Percentiles rank a stretch among this genome's conserved stretches.
phyloP scores from a whole-genome alignment of 2,329 filamentous ascomycete genomes.

The Penicillium janthinellum region DNA sequence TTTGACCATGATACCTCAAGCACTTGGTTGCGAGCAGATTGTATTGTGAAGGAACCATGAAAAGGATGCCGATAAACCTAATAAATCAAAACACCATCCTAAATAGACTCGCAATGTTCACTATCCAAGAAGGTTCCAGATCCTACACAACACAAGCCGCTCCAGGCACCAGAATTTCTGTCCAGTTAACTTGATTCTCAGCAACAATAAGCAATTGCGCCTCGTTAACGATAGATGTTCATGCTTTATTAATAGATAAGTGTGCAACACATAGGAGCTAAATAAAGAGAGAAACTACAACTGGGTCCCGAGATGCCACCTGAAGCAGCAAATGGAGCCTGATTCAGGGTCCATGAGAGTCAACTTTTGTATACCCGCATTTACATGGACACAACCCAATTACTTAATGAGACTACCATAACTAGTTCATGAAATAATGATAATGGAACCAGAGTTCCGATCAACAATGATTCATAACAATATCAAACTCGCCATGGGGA shows the following conservation, averaged over 20 bases:
- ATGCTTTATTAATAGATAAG: neutral
- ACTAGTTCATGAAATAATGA: no score
- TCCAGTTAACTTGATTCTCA: neutral
- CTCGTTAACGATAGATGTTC: neutral
- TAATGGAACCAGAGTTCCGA: neutral
- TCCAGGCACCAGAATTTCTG: constrained; percentile 28
- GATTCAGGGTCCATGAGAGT: neutral
- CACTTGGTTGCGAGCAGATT: neutral
- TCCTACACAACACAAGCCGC: neutral
- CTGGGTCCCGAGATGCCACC: neutral
- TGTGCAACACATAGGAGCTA: no score
- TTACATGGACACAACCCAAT: no score
- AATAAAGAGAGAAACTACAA: neutral
- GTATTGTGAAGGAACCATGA: neutral
- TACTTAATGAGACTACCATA: no score
- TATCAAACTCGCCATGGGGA: neutral
- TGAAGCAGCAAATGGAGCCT: neutral
- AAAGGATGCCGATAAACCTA: no score
- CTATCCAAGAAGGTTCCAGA: neutral
- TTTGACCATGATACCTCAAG: neutral
- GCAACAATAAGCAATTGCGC: neutral
- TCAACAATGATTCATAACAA: neutral
- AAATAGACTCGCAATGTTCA: neutral
- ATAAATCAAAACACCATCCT: neutral
- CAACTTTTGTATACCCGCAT: no score